phyloP scores from a whole-genome alignment of 2,329 filamentous ascomycete species.

The Aspergillus luchuensis region DNA sequence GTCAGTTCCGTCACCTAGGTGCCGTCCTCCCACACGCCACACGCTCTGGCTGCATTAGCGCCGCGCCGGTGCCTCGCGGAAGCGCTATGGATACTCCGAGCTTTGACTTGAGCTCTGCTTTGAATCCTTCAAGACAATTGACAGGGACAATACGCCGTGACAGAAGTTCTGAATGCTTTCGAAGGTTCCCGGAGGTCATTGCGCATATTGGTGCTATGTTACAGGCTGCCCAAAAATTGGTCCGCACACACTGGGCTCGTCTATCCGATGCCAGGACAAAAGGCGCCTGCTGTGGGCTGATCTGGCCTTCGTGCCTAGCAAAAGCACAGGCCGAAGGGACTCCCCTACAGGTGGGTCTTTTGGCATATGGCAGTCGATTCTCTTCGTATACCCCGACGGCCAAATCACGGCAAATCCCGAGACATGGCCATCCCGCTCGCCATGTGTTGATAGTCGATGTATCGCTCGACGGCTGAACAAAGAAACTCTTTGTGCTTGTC shows the following conservation, averaged over 20 bases:
- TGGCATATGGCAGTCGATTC: not conserved
- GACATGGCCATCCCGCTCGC: not conserved
- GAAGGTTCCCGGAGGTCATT: no score
- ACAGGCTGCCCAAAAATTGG: not conserved
- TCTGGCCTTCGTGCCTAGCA: not conserved
- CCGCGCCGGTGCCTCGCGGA: not conserved
- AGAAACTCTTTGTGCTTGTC: not conserved
- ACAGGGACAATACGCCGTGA: no score
- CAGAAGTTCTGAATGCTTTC: no score
- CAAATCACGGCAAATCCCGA: not conserved
- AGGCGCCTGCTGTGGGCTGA: no score
- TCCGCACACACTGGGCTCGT: no score
- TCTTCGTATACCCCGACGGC: not conserved
- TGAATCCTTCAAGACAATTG: no score
- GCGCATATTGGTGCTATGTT: no score
- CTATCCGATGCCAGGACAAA: no score
- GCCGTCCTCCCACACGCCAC: not conserved
- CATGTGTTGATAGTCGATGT: not conserved
- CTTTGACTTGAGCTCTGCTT: not conserved
- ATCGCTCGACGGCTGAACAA: not conserved
- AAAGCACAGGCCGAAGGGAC: not conserved
- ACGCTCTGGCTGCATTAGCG: not conserved
- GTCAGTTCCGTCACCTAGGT: not conserved
- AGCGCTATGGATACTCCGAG: not conserved
- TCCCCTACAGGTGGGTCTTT: not conserved